A percentile compares a stretch with the other conserved stretches of the same genome.
phyloP scores from a whole-genome alignment of 345 rosid species.

The Corchorus olitorius region DNA sequence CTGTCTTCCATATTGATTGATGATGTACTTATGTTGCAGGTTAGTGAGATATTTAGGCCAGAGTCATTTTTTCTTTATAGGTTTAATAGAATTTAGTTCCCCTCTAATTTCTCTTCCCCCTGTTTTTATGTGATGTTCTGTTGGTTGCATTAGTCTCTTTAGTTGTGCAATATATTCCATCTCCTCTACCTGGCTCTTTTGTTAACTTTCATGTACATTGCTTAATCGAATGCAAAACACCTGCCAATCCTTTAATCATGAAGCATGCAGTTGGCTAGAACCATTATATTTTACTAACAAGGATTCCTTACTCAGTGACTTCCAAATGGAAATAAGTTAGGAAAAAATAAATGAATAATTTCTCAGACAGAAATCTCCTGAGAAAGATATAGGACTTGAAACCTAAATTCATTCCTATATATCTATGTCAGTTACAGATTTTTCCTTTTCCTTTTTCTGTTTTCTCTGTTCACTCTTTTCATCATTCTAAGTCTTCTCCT shows the following conservation, averaged over 20 bases:
- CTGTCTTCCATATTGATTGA: no score
- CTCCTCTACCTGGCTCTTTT: background rate
- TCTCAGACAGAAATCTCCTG: background rate
- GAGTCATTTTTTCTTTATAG: no score
- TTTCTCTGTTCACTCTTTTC: background rate
- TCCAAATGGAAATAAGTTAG: background rate
- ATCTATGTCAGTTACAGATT: background rate
- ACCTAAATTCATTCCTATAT: background rate
- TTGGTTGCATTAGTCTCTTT: no score
- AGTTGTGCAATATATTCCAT: background rate
- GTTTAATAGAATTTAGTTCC: no score
- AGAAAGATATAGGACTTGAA: background rate
- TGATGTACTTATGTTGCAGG: no score
- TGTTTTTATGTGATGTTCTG: no score
- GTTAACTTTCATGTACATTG: background rate
- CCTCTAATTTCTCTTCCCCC: no score
- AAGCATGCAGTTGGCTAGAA: background rate
- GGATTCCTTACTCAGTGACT: background rate
- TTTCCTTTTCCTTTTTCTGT: no score
- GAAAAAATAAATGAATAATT: background rate
- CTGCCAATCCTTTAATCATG: background rate
- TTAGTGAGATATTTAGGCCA: no score
- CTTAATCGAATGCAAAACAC: background rate
- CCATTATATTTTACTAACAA: no score
- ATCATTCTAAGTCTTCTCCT: background rate